Conservation (phyloP, 169 alveolate genomes). For the Neospora caninum region DNA sequence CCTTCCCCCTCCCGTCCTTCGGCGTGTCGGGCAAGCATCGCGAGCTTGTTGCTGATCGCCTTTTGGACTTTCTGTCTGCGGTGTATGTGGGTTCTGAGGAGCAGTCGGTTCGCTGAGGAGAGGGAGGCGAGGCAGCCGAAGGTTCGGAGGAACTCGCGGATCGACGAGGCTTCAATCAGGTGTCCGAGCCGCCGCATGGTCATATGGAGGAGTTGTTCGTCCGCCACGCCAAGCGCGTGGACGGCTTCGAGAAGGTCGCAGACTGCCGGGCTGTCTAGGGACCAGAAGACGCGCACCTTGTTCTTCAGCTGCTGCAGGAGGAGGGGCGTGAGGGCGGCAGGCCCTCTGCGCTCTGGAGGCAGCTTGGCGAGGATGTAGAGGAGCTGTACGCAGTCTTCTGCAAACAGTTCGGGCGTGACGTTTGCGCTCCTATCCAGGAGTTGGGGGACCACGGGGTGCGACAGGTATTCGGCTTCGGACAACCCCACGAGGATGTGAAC, state of each 20-base stretch:
- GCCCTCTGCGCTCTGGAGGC: slow-evolving; percentile 14
- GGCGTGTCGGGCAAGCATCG: slow-evolving; percentile 4
- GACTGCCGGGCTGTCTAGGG: slow-evolving; percentile 46
- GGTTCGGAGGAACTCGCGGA: slow-evolving; percentile 51
- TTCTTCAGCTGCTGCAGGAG: slow-evolving; percentile 62
- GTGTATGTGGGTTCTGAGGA: slow-evolving; percentile 61
- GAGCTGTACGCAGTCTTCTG: slow-evolving; percentile 70
- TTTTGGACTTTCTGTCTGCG: slow-evolving; percentile 52
- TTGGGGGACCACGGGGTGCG: slow-evolving; percentile 55
- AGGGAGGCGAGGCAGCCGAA: slow-evolving; percentile 60
- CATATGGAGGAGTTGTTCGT: slow-evolving; percentile 56
- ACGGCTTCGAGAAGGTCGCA: slow-evolving; percentile 65
- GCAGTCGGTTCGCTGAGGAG: slow-evolving; percentile 43
- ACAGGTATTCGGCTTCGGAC: slow-evolving; percentile 64
- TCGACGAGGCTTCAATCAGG: slow-evolving; percentile 28
- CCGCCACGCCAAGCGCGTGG: slow-evolving; percentile 48
- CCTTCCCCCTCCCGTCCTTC: neutral
- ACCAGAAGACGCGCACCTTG: slow-evolving; percentile 50
- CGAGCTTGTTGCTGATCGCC: slow-evolving; percentile 53
- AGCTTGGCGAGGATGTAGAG: slow-evolving; percentile 57
- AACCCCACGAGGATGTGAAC: slow-evolving; percentile 66
- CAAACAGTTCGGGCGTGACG: slow-evolving; percentile 32
- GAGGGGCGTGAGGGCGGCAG: slow-evolving; percentile 43
- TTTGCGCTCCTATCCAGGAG: slow-evolving; percentile 27
- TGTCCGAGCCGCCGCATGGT: slow-evolving; percentile 44